Evolutionary conservation across 208 protist genomes (phyloP).

Genomic region (Jaenimonas drosophilae): DNA sequence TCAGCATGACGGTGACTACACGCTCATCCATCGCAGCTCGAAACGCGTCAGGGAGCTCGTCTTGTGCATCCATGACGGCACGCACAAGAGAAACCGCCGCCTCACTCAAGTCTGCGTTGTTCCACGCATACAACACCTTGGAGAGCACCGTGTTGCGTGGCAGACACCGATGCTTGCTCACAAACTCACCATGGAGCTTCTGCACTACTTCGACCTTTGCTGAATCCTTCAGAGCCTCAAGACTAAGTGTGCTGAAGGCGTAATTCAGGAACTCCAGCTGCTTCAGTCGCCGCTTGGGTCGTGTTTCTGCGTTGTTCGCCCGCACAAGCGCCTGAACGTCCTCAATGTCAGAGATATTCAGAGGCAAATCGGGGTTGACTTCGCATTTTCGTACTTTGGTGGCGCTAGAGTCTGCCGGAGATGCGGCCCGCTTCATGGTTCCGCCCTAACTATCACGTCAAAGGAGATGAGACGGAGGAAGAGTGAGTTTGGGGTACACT

Average conservation of each 20-base stretch:
- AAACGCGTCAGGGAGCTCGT: conserved; percentile 12
- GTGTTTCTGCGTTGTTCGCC: conserved; percentile 48
- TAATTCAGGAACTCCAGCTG: conserved; percentile 59
- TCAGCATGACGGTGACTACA: conserved; percentile 55
- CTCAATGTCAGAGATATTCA: conserved; percentile 23
- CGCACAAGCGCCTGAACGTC: conserved; percentile 31
- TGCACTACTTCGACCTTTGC: conserved; percentile 7
- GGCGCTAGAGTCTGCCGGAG: background rate
- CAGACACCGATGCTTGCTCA: conserved; percentile 24
- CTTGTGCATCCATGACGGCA: conserved; percentile 12
- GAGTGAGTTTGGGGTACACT: too few species aligned
- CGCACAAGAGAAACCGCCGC: conserved; percentile 19
- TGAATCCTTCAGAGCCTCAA: conserved; percentile 11
- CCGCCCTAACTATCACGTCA: background rate
- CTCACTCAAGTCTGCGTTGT: conserved; percentile 12
- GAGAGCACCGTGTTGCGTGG: conserved; percentile 43
- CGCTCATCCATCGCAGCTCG: conserved; percentile 41
- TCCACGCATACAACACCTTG: conserved; percentile 55
- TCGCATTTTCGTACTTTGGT: conserved; percentile 6
- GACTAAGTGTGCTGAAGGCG: conserved; percentile 31
- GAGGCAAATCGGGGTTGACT: conserved; percentile 27
- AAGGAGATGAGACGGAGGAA: background rate
- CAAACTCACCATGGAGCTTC: conserved; percentile 35
- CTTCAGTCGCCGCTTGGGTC: conserved; percentile 28
- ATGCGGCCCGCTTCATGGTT: background rate